Base-by-base conservation (phyloP, 805 yeast species). In the Osmozyma mogii region DNA sequence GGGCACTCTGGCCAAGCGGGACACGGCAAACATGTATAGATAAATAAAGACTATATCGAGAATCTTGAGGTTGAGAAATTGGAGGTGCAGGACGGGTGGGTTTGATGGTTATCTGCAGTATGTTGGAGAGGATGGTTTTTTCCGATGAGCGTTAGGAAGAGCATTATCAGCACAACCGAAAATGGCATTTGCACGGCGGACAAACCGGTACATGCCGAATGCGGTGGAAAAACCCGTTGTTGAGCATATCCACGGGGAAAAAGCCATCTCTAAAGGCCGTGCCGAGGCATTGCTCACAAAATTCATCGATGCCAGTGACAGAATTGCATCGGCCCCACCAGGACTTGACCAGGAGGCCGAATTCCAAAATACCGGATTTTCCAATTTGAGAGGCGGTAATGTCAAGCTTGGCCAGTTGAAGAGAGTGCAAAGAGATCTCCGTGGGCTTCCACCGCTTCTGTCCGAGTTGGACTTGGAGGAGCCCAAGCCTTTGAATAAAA, bases 391-490 rank as follows among this genome's bases (percentile, higher is more conserved):
- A 4, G 60, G 62, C 2, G 37, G 44, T 48, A 47, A 56, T 45
- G 64, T 72, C 16, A 61, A 70, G 12, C 44, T 63, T 37, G 64
- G 82, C 34, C 94, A 83, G 58, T 61, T 84, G 44, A 70, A 65
- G 44, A 68, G 94, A 50, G 61, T 82, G 23, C 89, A 79, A 49
- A 70, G 94, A 56, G 84, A 80, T 39, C 70, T 83, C 41, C 65
- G 85, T 41, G 94, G 94, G 1, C 65, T 84, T 34, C 89, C 94
- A 7, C 94, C 94, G 21, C 44, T 55, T 37, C 45, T 38, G 43
- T 52, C 48, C 17, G 54, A 43, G 25, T 41, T 43, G 20, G 40
- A 36, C 20, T 11, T 30, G 9, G 44, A 38, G 19, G 34, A 21
- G 24, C 31, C 43, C 21, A 30, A 31, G 22, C n/a, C n/a, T n/a